Evolutionary conservation across 306 rosid genomes (phyloP), one percentile per base, ranked within the genome.

Genomic region (Cicer yamashitae): DNA sequence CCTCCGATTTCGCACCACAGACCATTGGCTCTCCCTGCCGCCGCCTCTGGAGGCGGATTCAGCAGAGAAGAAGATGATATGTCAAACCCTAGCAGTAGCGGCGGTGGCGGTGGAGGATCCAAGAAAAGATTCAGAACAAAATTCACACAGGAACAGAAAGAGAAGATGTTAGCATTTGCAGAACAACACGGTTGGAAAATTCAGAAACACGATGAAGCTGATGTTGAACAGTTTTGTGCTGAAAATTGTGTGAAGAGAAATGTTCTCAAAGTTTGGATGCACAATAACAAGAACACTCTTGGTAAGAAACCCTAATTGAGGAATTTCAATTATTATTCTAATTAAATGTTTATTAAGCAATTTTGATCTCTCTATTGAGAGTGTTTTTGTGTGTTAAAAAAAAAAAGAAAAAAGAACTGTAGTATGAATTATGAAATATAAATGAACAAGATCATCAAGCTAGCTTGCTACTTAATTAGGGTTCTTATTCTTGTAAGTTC

Each of bases 231-330:
- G 73, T 91, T 94, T 79, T 90, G 94, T 53, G 79, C 69, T 2
- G 94, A 90, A 64, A 86, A 73, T 8, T 83, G 94, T 2, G 86
- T 91, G 11, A 83, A 71, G 67, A 81, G 97, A 47, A 90, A 86
- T 8, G 97, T 91, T 1, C 86, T 91, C 47, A 94, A 94, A 89
- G 91, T 91, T 38, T 94, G 98, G 97, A 94, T 94, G 98, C 98
- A 94, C 81, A 94, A 94, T 74, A 94, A 94, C 82, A 94, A 91
- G 93, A 90, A 87, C 82, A 90, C 89, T 63, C 91, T 90, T 13
- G 97, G 98, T 83, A 94, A 90, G 93, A 90, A 94, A 86, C 93
- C 94, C 94, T 91, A 86, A 79, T 50, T 75, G 6, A 2, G 6
- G 34, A 43, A 15, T 17, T 10, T 25, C 34, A 25, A 0, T 18